phyloP scores from a whole-genome alignment of 2,329 filamentous ascomycete species.

The Monosporascus sp. region DNA sequence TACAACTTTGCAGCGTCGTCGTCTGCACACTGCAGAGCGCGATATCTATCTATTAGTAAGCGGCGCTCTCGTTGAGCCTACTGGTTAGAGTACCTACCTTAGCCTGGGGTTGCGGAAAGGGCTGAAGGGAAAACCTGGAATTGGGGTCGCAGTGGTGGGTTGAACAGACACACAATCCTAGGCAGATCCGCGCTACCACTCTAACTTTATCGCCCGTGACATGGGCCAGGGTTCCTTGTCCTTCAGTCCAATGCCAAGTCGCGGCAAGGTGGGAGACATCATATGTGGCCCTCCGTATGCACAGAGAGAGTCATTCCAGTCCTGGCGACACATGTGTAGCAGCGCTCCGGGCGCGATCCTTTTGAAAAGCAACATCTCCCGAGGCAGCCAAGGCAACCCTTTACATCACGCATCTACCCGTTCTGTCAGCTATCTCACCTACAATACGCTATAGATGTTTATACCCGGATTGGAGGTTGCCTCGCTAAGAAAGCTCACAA shows the following conservation, averaged over 20 bases:
- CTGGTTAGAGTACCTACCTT: background rate
- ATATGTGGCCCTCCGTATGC: too few relatives aligned
- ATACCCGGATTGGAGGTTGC: too few relatives aligned
- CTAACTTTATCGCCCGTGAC: background rate
- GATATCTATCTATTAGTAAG: background rate
- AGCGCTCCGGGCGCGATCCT: too few relatives aligned
- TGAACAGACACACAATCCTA: background rate
- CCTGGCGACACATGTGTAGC: too few relatives aligned
- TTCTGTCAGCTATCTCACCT: background rate
- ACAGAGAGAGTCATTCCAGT: too few relatives aligned
- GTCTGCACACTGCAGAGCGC: background rate
- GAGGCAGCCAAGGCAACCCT: background rate
- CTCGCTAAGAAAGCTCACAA: background rate
- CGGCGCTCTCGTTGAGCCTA: background rate
- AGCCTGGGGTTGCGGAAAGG: background rate
- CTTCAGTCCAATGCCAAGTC: background rate
- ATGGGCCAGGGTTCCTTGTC: background rate
- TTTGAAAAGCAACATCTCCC: background rate
- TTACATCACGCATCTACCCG: background rate
- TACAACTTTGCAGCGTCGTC: background rate
- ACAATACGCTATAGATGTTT: too few relatives aligned
- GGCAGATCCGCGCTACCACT: background rate
- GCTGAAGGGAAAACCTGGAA: conserved; percentile 1
- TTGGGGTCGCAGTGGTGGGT: background rate
- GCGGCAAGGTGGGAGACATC: background rate